A percentile compares a stretch with the other conserved stretches of the same genome.
Conservation (phyloP, 768 basidiomycete genomes). For the Tephrocybe sp. region DNA sequence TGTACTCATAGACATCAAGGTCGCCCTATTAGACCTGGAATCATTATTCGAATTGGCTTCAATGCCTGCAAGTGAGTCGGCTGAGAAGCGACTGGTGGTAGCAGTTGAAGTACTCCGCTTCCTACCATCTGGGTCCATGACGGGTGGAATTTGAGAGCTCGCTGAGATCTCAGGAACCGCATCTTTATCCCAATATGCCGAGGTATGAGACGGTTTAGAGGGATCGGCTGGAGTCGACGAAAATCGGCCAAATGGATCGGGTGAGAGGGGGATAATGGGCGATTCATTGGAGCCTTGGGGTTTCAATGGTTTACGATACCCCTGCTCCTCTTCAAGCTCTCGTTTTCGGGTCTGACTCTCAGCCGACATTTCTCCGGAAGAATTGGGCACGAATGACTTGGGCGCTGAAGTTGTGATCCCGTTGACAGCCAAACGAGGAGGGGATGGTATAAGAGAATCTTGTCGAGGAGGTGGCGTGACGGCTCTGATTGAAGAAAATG, state of each 20-base stretch:
- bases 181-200: slow-evolving; percentile 44
- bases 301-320: slow-evolving; percentile 38
- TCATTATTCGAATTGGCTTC: slow-evolving; percentile 28
- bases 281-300: slow-evolving; percentile 34
- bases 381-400: slow-evolving; percentile 34
- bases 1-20: slow-evolving; percentile 70
- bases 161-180: slow-evolving; percentile 10
- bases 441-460: slow-evolving; percentile 40
- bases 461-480: slow-evolving; percentile 17
- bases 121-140: slow-evolving; percentile 16
- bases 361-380: slow-evolving; percentile 30
- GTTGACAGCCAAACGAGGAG: slow-evolving; percentile 64
- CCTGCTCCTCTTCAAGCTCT: slow-evolving; percentile 50
- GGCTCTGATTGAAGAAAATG: slow-evolving; percentile 36
- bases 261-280: slow-evolving; percentile 77
- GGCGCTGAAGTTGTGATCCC: slow-evolving; percentile 65
- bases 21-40: slow-evolving; percentile 38
- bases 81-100: slow-evolving; percentile 69
- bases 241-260: slow-evolving; percentile 78
- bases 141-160: slow-evolving; percentile 6
- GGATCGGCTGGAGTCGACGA: slow-evolving; percentile 43
- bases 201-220: slow-evolving; percentile 23
- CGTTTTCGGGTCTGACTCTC: slow-evolving; percentile 48
- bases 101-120: slow-evolving; percentile 16
- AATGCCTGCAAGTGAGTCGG: slow-evolving; percentile 57